A percentile compares a stretch with the other conserved stretches of the same genome.
Evolutionary conservation across 192 early-diverging fungal genomes (phyloP).

Genomic region (Backusella circina): DNA sequence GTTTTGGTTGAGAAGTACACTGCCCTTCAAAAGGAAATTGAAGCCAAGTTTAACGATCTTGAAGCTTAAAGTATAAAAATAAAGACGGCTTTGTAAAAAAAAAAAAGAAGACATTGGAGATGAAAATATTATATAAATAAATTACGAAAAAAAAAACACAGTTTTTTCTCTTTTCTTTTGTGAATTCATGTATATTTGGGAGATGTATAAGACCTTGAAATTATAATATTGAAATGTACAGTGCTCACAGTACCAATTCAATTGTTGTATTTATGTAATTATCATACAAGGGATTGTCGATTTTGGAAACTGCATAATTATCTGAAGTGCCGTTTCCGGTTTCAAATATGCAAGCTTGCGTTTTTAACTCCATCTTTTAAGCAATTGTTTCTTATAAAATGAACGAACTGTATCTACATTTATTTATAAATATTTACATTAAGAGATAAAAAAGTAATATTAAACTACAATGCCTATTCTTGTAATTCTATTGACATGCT

Average conservation of each 20-base stretch:
- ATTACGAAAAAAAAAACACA: neutral
- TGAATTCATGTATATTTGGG: too few relatives aligned
- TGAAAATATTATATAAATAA: neutral
- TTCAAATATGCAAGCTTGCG: too few relatives aligned
- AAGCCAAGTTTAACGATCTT: conserved; percentile 86
- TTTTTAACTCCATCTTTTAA: too few relatives aligned
- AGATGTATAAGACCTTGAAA: too few relatives aligned
- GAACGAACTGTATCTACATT: neutral
- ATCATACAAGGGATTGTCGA: too few relatives aligned
- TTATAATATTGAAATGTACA: too few relatives aligned
- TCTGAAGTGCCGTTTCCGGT: too few relatives aligned
- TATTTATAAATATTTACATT: neutral
- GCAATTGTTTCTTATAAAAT: too few relatives aligned
- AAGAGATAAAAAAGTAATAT: neutral
- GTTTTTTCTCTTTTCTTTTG: too few relatives aligned
- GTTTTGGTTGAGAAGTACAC: conserved; percentile 85
- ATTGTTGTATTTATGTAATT: too few relatives aligned
- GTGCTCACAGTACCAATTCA: too few relatives aligned
- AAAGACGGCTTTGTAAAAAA: neutral
- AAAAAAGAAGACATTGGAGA: neutral
- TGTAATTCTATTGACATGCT: neutral
- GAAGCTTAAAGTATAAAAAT: conserved; percentile 20
- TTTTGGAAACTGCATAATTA: too few relatives aligned
- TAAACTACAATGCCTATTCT: neutral
- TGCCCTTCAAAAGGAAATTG: conserved; percentile 92